Percentiles rank a stretch among this genome's conserved stretches.
Conservation (phyloP, 352 stramenopile species). For the Phytophthora europaea region DNA sequence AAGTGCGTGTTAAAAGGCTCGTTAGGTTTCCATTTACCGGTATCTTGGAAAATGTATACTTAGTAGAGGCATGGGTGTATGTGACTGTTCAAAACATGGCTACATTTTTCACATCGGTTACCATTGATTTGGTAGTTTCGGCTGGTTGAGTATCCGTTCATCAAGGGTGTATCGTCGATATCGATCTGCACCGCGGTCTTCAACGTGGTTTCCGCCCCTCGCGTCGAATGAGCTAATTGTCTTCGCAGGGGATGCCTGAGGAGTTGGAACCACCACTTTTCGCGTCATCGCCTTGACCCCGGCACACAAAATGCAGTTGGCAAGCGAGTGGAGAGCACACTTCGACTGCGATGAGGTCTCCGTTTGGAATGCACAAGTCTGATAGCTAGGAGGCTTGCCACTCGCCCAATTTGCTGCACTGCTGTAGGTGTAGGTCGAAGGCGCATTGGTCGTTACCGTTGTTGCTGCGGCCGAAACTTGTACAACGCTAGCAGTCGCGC, state of each 20-base stretch:
- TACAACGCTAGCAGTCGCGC: not conserved
- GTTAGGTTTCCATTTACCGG: not conserved
- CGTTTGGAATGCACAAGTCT: conserved; percentile 1
- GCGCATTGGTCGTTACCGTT: not conserved
- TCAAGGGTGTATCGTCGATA: conserved; percentile 47
- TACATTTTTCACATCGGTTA: not conserved
- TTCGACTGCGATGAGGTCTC: conserved; percentile 28
- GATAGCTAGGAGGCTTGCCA: not conserved
- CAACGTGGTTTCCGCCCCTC: conserved; percentile 4
- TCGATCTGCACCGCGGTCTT: conserved; percentile 23
- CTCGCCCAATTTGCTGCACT: not conserved
- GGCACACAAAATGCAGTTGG: conserved; percentile 80
- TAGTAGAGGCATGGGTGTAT: not conserved
- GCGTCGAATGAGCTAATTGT: not conserved
- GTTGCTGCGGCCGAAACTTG: not conserved
- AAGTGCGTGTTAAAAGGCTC: not conserved
- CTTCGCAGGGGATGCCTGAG: conserved; percentile 27
- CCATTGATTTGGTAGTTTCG: conserved; percentile 21
- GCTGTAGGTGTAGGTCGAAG: conserved; percentile 10
- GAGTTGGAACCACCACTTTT: conserved; percentile 19
- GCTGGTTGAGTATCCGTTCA: conserved; percentile 30
- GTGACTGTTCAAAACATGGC: not conserved
- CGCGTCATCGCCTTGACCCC: conserved; percentile 43
- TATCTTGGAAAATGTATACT: not conserved
- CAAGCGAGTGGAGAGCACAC: conserved; percentile 64